Conservation (phyloP, 2,329 filamentous ascomycete species). For the Aspergillus bombycis region DNA sequence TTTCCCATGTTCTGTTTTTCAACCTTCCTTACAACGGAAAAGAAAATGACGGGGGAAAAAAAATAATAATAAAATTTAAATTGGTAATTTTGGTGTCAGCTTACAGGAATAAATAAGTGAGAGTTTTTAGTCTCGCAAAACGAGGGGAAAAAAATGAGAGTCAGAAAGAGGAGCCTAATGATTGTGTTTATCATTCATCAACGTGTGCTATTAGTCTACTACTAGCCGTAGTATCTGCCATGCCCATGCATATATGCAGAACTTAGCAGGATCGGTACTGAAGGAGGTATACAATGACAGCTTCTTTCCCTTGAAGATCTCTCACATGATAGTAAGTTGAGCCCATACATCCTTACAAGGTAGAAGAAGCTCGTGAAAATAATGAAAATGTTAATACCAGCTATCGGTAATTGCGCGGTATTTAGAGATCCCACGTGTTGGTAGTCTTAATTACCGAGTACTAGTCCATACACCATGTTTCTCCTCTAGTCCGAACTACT, state of each 20-base stretch:
- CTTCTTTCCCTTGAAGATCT: not conserved
- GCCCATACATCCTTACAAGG: no score
- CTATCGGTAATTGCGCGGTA: not conserved
- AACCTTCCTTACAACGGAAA: not conserved
- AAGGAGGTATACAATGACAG: not conserved
- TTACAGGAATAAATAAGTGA: not conserved
- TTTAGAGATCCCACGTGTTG: not conserved
- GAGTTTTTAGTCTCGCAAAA: not conserved
- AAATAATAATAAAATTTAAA: not conserved
- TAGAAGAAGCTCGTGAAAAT: conserved; percentile 3
- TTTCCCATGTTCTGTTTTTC: not conserved
- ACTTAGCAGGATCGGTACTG: not conserved
- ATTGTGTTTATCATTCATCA: not conserved
- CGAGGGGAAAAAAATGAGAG: not conserved
- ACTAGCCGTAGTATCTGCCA: no score
- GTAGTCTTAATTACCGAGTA: not conserved
- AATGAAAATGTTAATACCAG: not conserved
- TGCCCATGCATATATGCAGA: no score
- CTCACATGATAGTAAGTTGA: not conserved
- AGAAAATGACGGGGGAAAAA: no score
- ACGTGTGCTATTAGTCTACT: no score
- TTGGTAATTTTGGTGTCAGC: not conserved
- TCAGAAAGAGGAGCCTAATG: not conserved
- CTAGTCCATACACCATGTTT: not conserved
- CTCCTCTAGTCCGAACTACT: conserved; percentile 2